Conservation (phyloP, 2,329 filamentous ascomycete species). For the Ceratocystis diversiconidia region DNA sequence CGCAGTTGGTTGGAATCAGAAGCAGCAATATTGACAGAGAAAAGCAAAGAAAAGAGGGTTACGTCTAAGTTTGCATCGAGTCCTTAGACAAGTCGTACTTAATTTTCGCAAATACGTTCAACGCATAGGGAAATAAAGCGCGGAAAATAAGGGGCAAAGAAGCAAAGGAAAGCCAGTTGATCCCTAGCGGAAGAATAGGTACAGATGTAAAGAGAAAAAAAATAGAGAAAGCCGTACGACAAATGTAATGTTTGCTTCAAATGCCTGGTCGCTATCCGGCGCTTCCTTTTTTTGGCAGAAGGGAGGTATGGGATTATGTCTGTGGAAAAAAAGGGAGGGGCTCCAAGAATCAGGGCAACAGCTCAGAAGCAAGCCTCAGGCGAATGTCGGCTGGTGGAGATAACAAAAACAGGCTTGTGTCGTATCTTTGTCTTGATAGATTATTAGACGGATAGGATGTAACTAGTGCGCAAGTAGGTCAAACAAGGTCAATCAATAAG, state of each 20-base stretch:
- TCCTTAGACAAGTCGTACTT: neutral
- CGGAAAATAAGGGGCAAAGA: neutral
- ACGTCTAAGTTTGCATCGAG: constrained; percentile 5
- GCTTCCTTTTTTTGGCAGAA: neutral
- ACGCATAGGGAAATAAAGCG: neutral
- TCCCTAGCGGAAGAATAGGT: neutral
- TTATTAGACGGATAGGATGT: constrained; percentile 1
- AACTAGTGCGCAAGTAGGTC: constrained; percentile 1
- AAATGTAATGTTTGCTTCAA: neutral
- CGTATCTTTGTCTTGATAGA: neutral
- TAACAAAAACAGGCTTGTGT: neutral
- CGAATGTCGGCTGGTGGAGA: neutral
- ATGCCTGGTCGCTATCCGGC: neutral
- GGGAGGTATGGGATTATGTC: neutral
- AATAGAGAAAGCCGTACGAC: neutral
- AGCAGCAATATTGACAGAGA: constrained; percentile 1
- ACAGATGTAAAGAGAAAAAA: neutral
- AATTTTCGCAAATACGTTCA: neutral
- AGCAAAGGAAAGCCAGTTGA: neutral
- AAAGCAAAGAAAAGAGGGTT: constrained; percentile 5
- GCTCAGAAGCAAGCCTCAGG: neutral
- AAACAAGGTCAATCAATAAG: neutral
- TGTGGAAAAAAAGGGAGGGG: neutral
- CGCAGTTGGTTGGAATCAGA: constrained; percentile 1
- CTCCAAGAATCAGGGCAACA: neutral